Evolutionary conservation across 2,329 filamentous ascomycete genomes (phyloP), one percentile per base, ranked within the genome.

Genomic region (Phyllosticta citribraziliensis): DNA sequence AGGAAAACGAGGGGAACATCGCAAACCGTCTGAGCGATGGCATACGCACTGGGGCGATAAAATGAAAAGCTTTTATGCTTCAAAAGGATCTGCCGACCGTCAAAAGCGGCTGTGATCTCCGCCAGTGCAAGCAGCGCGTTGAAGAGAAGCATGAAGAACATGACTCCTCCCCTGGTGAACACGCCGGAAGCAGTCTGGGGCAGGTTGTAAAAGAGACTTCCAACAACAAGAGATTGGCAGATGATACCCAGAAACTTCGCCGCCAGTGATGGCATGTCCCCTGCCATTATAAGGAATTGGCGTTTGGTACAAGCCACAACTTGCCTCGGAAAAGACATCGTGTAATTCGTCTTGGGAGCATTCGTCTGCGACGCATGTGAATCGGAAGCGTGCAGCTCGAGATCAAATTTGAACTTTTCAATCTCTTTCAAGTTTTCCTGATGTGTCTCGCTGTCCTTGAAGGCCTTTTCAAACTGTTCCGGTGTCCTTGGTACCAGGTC

Each of bases 61-160:
- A 88, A 88, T 0, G 84, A 84, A 65, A 88, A 88, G 24, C 80
- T 84, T 68, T 88, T 88, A 71, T 89, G 86, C 70, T 88, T 88
- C 58, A 87, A 73, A 50, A 89, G 72, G 61, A 89, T 87, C 0
- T 85, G 85, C 53, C 85, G 81, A 22, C 80, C 81, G 55, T 79
- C 73, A 65, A 88, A 89, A 0, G 84, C 80, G 1, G 83, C 72
- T 0, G 84, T 84, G 51, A 85, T 76, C 66, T 88, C 84, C 5
- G 82, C 80, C 55, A 87, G 69, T 3, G 84, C 83, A 33, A 86
- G 75, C 9, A 87, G 73, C 11, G 84, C 78, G 65, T 87, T 86
- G 74, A 86, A 86, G 1, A 87, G 73, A 1, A 87, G 71, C 61
- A 84, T 78, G 67, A 84, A 83, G 70, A 87, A 87, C 65, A 87